Base-by-base conservation (phyloP, 2,329 filamentous ascomycete genomes). In the Xylariaceae sp. region DNA sequence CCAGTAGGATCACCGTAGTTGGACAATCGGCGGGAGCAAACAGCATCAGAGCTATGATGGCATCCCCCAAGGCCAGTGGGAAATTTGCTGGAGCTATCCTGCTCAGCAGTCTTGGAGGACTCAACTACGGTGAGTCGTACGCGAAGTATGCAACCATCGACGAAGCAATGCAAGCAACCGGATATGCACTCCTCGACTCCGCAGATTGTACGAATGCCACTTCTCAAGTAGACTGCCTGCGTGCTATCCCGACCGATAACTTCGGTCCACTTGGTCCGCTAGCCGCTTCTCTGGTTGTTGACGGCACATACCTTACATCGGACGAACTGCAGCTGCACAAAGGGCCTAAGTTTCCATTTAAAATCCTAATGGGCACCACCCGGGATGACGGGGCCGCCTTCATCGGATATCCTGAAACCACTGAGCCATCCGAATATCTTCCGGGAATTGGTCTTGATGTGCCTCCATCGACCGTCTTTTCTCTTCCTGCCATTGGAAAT, bases 61-160 rank as follows among this genome's bases (percentile, higher is more conserved):
- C 67, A 3, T 71, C 68, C 3, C 69, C 70, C 2, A 61, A 64
- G 38, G 66, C 70, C 1, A 56, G 56, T 3, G 67, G 66, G 12
- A 69, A 71, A 47, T 74, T 74, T 46, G 60, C 64, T 1, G 64
- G 55, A 5, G 73, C 71, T 2, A 68, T 75, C 33, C 59, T 54
- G 11, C 47, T 66, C 40, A 65, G 63, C 47, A 66, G 62, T 31
- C 57, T 66, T 3, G 66, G 66, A 9, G 65, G 65, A 0, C 52
- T 64, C 29, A 66, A 73, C 51, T 78, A 78, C 41, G 75, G 73
- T 9, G 73, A 70, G 1, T 69, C 72, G 0, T 81, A 78, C 54
- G 75, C 71, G 9, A 65, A 68, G 16, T 81, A 80, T 59, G 71
- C 72, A 48, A 78, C 74, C 3, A 69, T 80, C 41, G 56, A 66